phyloP scores from a whole-genome alignment of 1,284 basidiomycete genomes.

The Fomitopsis palustris region DNA sequence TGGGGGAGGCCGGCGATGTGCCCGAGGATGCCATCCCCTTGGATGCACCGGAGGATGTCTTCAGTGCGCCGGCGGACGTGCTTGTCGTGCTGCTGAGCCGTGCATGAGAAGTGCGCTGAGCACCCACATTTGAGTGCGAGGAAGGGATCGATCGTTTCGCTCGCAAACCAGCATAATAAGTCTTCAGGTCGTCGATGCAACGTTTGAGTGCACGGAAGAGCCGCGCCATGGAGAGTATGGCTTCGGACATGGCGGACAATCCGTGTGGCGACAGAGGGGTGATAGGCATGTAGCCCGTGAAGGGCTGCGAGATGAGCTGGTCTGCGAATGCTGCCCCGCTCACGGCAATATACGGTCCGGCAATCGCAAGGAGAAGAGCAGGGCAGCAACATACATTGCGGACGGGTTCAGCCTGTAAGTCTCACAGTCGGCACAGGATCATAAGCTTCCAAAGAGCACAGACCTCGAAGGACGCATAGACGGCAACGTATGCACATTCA shows the following conservation, averaged over 20 bases:
- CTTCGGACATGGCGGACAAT: neutral
- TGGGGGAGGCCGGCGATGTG: neutral
- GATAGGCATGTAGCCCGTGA: constrained; percentile 8
- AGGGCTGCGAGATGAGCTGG: constrained; percentile 5
- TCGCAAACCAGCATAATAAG: neutral
- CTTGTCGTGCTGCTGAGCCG: neutral
- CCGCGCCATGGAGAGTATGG: neutral
- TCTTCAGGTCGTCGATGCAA: neutral
- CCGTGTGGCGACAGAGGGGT: neutral
- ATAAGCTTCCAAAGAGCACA: neutral
- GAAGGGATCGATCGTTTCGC: neutral
- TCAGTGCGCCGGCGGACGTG: too few relatives aligned
- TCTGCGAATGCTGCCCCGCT: constrained; percentile 14
- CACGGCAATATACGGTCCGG: constrained; percentile 11
- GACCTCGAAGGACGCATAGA: neutral
- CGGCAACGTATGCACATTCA: too few relatives aligned
- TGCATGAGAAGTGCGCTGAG: neutral
- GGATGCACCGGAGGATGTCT: too few relatives aligned
- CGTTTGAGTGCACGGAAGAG: neutral
- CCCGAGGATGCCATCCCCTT: neutral
- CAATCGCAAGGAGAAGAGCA: constrained; percentile 6
- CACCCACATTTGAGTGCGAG: neutral
- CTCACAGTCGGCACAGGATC: neutral
- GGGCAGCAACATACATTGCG: constrained; percentile 11
- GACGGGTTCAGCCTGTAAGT: constrained; percentile 1